Conservation (phyloP, 1,284 basidiomycete genomes). For the Irpex sp. region DNA sequence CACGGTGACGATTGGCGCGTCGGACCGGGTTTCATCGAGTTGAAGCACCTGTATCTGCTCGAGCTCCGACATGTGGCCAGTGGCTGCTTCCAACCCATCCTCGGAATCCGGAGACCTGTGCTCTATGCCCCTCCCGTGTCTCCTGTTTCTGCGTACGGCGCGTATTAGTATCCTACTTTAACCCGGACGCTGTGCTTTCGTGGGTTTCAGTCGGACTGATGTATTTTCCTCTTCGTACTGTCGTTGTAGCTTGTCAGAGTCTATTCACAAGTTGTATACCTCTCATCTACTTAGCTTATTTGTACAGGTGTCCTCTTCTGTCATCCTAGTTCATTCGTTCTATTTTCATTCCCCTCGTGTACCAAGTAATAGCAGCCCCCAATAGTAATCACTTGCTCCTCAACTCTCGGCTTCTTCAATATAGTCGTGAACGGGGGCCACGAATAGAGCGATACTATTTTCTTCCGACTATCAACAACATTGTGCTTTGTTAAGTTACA, state of each 20-base stretch:
- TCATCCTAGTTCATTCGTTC: too few relatives aligned
- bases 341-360: too few relatives aligned
- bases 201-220: too few relatives aligned
- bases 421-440: neutral
- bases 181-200: too few relatives aligned
- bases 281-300: too few relatives aligned
- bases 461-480: neutral
- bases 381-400: neutral
- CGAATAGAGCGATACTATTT: neutral
- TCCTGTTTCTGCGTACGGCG: neutral
- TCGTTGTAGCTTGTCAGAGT: too few relatives aligned
- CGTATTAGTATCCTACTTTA: neutral
- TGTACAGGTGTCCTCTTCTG: too few relatives aligned
- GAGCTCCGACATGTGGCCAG: constrained; percentile 2
- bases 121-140: neutral
- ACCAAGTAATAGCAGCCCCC: too few relatives aligned
- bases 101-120: neutral
- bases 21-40: constrained; percentile 6
- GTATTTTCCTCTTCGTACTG: too few relatives aligned
- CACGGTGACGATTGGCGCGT: neutral
- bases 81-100: constrained; percentile 5
- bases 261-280: too few relatives aligned
- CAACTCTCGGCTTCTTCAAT: neutral
- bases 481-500: neutral
- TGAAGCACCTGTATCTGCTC: constrained; percentile 1